Evolutionary conservation across 148 eudicot genomes (phyloP).

Genomic region (Nepenthes gracilis): DNA sequence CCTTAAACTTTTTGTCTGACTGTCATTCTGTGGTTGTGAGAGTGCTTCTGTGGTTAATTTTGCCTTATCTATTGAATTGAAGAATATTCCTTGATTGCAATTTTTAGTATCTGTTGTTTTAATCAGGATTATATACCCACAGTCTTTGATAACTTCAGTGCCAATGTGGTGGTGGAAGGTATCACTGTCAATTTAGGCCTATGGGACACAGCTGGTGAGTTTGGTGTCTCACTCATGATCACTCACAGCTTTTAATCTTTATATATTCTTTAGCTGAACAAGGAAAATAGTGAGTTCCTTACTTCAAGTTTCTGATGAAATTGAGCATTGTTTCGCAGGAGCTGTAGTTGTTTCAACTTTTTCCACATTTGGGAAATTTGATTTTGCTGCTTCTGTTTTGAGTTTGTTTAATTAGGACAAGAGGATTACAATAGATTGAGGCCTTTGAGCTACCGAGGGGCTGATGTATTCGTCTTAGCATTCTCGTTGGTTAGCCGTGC

Average conservation of each 20-base stretch:
- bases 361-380: constrained; percentile 7
- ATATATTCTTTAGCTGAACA: neutral
- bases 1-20: neutral
- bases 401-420: constrained; percentile 45
- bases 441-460: constrained; percentile 96
- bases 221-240: neutral
- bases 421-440: constrained; percentile 93
- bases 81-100: neutral
- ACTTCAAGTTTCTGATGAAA: neutral
- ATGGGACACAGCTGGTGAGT: constrained; percentile 97
- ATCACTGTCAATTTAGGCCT: constrained; percentile 94
- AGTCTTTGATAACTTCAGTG: constrained; percentile 99
- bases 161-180: constrained; percentile 93
- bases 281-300: neutral
- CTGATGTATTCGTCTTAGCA: constrained; percentile 89
- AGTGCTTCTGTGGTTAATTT: neutral
- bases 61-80: constrained; percentile 1
- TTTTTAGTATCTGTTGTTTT: constrained; percentile 3
- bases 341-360: neutral
- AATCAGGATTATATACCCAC: constrained; percentile 91
- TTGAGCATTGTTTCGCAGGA: neutral
- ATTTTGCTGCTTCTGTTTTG: constrained; percentile 1
- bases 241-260: neutral
- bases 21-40: neutral
- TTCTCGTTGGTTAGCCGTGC: constrained; percentile 97